Conservation (phyloP, 257 asterid species). For the Ophiorrhiza pumila region DNA sequence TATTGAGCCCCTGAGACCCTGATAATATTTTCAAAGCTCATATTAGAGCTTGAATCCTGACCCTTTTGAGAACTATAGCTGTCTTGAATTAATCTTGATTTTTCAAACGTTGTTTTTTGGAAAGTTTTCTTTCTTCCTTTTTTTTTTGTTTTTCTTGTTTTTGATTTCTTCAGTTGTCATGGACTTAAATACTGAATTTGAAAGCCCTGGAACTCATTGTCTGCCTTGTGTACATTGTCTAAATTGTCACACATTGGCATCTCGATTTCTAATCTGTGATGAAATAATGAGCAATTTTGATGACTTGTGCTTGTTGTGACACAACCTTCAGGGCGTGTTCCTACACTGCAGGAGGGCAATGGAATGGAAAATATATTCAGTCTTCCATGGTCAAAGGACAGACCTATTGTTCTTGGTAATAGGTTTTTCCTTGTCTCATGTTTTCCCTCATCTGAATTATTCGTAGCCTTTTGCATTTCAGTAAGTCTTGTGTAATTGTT, state of each 20-base stretch:
- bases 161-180: not conserved
- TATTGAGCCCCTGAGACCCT: not conserved
- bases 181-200: not conserved
- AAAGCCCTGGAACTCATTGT: not conserved
- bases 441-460: slow-evolving; percentile 1
- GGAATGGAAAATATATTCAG: slow-evolving; percentile 63
- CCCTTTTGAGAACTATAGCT: not conserved
- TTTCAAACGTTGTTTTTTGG: not conserved
- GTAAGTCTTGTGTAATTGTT: slow-evolving; percentile 16
- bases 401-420: slow-evolving; percentile 89
- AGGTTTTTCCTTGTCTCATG: slow-evolving; percentile 13
- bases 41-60: not conserved
- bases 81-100: not conserved
- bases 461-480: slow-evolving; percentile 8
- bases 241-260: not conserved
- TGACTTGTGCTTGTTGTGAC: not conserved
- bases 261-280: not conserved
- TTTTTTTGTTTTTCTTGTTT: not conserved
- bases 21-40: not conserved
- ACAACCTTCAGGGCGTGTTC: slow-evolving; percentile 77
- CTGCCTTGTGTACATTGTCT: not conserved
- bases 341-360: slow-evolving; percentile 90
- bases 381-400: slow-evolving; percentile 79
- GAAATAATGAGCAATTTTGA: not conserved
- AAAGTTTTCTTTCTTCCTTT: not conserved